Conservation (phyloP, 2,329 filamentous ascomycete species). For the Phyllosticta paracitricarpa region DNA sequence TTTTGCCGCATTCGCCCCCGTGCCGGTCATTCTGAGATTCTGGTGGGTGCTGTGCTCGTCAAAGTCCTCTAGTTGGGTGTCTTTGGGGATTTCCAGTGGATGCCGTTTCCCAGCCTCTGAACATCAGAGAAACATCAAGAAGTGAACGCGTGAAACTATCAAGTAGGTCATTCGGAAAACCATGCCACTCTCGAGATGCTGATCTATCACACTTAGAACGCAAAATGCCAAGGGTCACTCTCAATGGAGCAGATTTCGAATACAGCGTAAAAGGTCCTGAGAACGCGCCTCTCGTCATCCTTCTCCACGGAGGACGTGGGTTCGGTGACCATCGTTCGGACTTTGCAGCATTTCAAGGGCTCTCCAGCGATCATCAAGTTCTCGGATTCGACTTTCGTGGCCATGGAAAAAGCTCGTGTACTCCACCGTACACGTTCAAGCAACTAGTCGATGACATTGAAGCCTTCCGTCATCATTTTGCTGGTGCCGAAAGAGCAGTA, state of each 20-base stretch:
- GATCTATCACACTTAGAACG: neutral
- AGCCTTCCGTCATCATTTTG: slow-evolving; percentile 20
- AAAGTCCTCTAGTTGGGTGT: neutral
- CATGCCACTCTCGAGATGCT: neutral
- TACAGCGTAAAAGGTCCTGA: slow-evolving; percentile 23
- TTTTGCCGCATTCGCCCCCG: neutral
- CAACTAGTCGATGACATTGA: slow-evolving; percentile 32
- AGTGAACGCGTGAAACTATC: neutral
- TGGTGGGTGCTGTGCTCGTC: neutral
- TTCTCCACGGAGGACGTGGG: slow-evolving; percentile 29
- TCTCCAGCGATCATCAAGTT: slow-evolving; percentile 21
- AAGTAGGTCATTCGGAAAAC: neutral
- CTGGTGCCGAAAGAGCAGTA: slow-evolving; percentile 17
- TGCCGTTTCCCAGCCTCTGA: no score
- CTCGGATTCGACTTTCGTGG: slow-evolving; percentile 31
- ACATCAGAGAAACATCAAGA: neutral
- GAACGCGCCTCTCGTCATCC: slow-evolving; percentile 26
- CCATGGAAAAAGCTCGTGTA: slow-evolving; percentile 27
- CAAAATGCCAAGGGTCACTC: neutral
- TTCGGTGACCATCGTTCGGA: slow-evolving; percentile 28
- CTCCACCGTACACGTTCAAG: slow-evolving; percentile 16
- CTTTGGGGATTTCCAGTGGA: no score
- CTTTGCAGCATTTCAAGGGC: slow-evolving; percentile 23
- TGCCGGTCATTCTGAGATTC: neutral
- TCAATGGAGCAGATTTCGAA: slow-evolving; percentile 25